Percentiles rank a stretch among this genome's conserved stretches.
phyloP scores from a whole-genome alignment of 441 rosid species.

The Syzygium syzygioides region DNA sequence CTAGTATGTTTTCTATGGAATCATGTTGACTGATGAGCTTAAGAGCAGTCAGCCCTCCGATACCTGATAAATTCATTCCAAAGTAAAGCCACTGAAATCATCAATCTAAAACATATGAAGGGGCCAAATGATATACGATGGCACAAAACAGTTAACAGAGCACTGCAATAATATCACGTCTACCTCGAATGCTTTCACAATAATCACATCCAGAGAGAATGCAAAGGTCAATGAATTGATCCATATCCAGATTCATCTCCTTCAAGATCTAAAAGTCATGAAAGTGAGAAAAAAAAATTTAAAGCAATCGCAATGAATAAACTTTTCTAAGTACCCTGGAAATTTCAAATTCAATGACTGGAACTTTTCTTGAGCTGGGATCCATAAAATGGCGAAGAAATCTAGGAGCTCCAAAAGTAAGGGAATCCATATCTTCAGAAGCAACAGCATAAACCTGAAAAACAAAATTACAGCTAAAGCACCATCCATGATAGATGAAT shows the following conservation, averaged over 20 bases:
- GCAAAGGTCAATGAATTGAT: constrained; percentile 61
- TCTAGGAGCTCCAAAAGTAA: constrained; percentile 85
- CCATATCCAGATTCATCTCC: constrained; percentile 83
- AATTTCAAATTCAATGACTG: constrained; percentile 89
- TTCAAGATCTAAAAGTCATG: constrained; percentile 58
- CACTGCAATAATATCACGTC: no score
- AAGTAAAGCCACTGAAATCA: no score
- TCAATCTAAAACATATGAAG: constrained; percentile 2
- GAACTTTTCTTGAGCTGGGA: constrained; percentile 88
- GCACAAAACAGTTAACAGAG: no score
- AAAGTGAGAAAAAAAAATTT: background rate
- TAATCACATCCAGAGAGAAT: no score
- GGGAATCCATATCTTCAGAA: constrained; percentile 97
- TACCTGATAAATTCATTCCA: no score
- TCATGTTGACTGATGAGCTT: no score
- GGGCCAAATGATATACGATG: background rate
- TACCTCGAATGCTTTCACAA: no score
- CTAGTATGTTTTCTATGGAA: no score
- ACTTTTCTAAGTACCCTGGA: constrained; percentile 42
- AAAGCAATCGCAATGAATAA: background rate
- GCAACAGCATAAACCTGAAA: constrained; percentile 90
- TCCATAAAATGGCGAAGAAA: constrained; percentile 97
- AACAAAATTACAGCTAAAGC: no score
- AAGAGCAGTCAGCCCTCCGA: no score
- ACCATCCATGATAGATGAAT: background rate